Base-by-base conservation (phyloP, 805 yeast species). In the Kodamaea neixiangensis region DNA sequence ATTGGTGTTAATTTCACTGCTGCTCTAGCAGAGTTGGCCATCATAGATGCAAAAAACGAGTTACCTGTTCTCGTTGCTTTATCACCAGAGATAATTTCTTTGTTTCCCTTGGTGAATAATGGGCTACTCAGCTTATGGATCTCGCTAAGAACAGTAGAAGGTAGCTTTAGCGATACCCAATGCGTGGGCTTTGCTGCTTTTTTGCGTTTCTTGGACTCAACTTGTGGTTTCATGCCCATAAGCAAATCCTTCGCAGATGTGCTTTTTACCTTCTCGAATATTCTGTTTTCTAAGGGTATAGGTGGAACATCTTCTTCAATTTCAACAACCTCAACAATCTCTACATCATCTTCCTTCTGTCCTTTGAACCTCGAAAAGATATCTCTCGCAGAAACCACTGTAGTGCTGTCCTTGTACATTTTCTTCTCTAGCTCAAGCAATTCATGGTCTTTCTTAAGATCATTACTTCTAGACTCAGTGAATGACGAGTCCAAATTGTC, bases 31-130 rank as follows among this genome's bases (percentile, higher is more conserved):
- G 71, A 44, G 40, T 42, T 64, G 3, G 68, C 63, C 67, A 76
- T 71, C 73, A 78, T 73, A 48, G 71, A 68, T 14, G 57, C 66
- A 50, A 77, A 75, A 3, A 71, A 68, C 6, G 68, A 57, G 31
- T 25, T 25, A 13, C 31, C 11, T 1, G 48, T 50, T 11, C 50
- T 14, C 20, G 34, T n/a, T 9, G 54, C 14, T 21, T 7, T n/a
- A 40, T 25, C 14, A 9, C 20, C 37, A 39, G 44, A n/a, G 25
- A 11, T 17, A 7, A 37, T 14, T 7, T 18, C 20, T 15, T n/a
- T 33, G 45, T 58, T 65, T 3, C 70, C 72, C 51, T 57, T 62
- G 0, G 69, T 58, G 34, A 58, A 61, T 15, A 69, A 58, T 0
- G 75, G 72, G 50, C 64, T 66, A 33, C 64, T 68, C 41, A 47